phyloP scores from a whole-genome alignment of 805 yeast genomes.

The Kodamaea leandrae region DNA sequence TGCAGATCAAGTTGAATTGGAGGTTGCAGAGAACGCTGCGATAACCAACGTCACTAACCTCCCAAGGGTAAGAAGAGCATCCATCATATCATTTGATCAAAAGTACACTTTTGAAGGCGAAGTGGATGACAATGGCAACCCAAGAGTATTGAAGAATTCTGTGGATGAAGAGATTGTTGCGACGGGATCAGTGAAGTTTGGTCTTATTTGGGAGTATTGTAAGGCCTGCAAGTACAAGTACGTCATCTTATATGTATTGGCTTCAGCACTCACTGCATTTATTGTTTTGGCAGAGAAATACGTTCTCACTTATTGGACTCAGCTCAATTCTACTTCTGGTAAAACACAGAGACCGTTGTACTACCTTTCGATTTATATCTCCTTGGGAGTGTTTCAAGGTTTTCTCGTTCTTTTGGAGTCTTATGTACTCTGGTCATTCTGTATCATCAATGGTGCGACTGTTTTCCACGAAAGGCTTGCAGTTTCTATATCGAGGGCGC shows the following conservation, averaged over 20 bases:
- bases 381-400: constrained; percentile 53
- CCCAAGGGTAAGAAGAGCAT: constrained; percentile 12
- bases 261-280: constrained; percentile 28
- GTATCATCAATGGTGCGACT: constrained; percentile 57
- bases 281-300: constrained; percentile 48
- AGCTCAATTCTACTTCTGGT: constrained; percentile 41
- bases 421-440: constrained; percentile 47
- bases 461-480: constrained; percentile 59
- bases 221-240: constrained; percentile 46
- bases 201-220: constrained; percentile 53
- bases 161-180: constrained; percentile 40
- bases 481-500: constrained; percentile 49
- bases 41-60: too few relatives aligned
- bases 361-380: constrained; percentile 54
- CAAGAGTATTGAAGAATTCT: too few relatives aligned
- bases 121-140: neutral
- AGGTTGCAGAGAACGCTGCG: too few relatives aligned
- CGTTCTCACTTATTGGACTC: constrained; percentile 73
- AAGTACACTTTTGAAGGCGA: neutral
- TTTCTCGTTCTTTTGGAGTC: constrained; percentile 46
- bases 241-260: constrained; percentile 39
- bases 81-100: neutral
- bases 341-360: constrained; percentile 40
- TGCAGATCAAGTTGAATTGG: too few relatives aligned
- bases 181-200: constrained; percentile 55